Base-by-base conservation (phyloP, 345 rosid species). In the Salix koriyanagi region DNA sequence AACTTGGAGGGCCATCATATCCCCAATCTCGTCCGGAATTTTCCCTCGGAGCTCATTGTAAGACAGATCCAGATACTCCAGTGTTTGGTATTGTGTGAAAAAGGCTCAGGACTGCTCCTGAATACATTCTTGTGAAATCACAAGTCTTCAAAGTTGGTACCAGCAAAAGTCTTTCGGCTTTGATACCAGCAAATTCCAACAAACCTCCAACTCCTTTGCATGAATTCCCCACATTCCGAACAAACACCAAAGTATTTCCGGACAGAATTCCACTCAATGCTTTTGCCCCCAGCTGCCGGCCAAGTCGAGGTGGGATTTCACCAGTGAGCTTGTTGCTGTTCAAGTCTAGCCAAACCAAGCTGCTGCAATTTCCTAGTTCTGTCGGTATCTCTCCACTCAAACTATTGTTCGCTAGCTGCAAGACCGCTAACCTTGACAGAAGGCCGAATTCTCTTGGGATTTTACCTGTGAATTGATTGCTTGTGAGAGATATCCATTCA, bases 161-260 rank as follows among this genome's bases (percentile, higher is more conserved):
- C 80, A 89, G 96, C 79, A 83, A 76, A 73, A 95, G 83, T 72
- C 99, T 89, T 83, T 95, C 98, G 23, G 99, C 89, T 83, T 97
- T 88, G 66, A 95, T 93, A 3, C 99, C 99, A 0, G 97, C 86
- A 36, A 95, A 95, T 75, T 95, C 99, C 71, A 95, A 76, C 80
- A 95, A 80, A 34, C 99, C 99, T 65, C 99, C 98, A 0, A 90
- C 98, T 13, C 99, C 99, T 87, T 90, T 92, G 72, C 99, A 91
- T 1, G 99, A 91, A 80, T 95, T 93, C 12, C 99, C 99, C 2
- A 93, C 95, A 62, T 91, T 93, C 75, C 99, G 81, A 5, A 95
- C 99, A 42, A 95, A 93, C 36, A 91, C 99, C 75, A 95, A 71
- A 41, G 98, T 93, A 73, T 91, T 95, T 0, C 97, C 97, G 0